Evolutionary conservation across 148 eudicot species (phyloP).

Genomic region (Fagopyrum homotropicum): DNA sequence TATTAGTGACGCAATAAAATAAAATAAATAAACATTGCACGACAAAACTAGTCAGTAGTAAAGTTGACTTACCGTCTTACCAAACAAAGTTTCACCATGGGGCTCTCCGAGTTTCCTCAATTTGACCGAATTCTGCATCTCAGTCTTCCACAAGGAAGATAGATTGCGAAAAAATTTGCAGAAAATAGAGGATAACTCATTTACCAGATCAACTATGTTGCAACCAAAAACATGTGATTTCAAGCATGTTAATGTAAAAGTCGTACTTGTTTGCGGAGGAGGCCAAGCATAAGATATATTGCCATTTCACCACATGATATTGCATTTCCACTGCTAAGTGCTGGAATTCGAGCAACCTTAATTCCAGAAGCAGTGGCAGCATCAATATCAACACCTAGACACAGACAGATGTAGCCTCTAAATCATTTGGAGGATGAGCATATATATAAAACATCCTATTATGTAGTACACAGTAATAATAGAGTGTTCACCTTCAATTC

Average conservation of each 20-base stretch:
- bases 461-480: neutral
- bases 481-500: constrained; percentile 62
- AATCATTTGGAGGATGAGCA: neutral
- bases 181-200: neutral
- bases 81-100: constrained; percentile 65
- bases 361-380: constrained; percentile 77
- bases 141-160: constrained; percentile 36
- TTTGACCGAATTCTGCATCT: constrained; percentile 67
- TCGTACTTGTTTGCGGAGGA: constrained; percentile 84
- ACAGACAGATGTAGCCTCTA: constrained; percentile 1
- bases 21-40: neutral
- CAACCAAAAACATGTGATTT: neutral
- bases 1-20: neutral
- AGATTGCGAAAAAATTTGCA: neutral
- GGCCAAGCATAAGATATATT: constrained; percentile 83
- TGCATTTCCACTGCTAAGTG: constrained; percentile 73
- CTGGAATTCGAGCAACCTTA: constrained; percentile 84
- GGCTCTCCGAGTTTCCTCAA: constrained; percentile 74
- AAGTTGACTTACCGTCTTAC: constrained; percentile 66
- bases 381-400: constrained; percentile 69
- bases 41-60: neutral
- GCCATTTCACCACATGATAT: constrained; percentile 97
- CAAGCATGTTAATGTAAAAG: neutral
- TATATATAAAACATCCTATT: neutral
- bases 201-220: neutral